Conservation (phyloP, 768 basidiomycete genomes). For the Phaffia australis region DNA sequence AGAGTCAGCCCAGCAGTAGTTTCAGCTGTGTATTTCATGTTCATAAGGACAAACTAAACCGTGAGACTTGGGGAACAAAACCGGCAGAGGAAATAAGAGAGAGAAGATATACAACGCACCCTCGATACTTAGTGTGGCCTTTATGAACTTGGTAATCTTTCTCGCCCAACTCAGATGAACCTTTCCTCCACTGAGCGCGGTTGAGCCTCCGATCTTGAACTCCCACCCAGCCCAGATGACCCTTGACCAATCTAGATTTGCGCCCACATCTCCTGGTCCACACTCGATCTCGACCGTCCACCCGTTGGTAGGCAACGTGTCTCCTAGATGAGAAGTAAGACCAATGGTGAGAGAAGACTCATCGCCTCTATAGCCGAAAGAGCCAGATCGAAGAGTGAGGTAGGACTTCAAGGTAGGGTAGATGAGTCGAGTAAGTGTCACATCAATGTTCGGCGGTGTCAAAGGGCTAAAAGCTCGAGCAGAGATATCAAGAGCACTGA, state of each 20-base stretch:
- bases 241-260: constrained; percentile 12
- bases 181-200: constrained; percentile 8
- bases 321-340: constrained; percentile 17
- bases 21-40: too few relatives aligned
- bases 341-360: constrained; percentile 29
- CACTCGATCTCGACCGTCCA: constrained; percentile 18
- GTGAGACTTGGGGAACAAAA: too few relatives aligned
- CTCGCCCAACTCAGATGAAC: constrained; percentile 14
- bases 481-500: constrained; percentile 30
- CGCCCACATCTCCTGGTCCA: constrained; percentile 7
- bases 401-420: constrained; percentile 37
- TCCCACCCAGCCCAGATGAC: constrained; percentile 14
- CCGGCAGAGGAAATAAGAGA: too few relatives aligned
- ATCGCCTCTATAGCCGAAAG: constrained; percentile 14
- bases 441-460: constrained; percentile 35
- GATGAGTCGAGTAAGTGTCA: constrained; percentile 36
- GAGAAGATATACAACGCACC: neutral
- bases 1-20: too few relatives aligned
- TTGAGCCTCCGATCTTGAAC: constrained; percentile 12
- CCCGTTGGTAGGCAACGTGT: neutral
- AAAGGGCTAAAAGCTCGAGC: constrained; percentile 32
- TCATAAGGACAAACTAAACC: too few relatives aligned
- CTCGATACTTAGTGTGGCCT: constrained; percentile 11
- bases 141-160: constrained; percentile 11
- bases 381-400: constrained; percentile 30